Base-by-base conservation (phyloP, 2,329 filamentous ascomycete species). In the Pyrenochaeta sp. region DNA sequence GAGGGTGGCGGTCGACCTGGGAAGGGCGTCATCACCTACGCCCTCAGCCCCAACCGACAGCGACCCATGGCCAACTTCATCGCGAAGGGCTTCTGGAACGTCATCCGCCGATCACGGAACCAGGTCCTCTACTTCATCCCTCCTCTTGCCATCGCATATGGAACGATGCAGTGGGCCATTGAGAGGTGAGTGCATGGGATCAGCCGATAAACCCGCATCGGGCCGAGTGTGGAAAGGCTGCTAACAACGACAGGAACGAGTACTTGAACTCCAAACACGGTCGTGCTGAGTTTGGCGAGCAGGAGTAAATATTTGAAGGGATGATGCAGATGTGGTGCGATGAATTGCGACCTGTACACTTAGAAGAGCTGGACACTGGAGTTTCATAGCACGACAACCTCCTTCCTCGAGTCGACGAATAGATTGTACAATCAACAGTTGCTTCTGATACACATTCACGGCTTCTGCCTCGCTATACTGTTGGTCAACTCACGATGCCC, bases 31-130 rank as follows among this genome's bases (percentile, higher is more conserved):
- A 81, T 83, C 55, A 83, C 84, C 73, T 98, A 96, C 82, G 86
- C 89, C 67, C 77, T 99, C 69, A 90, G 91, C 71, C 82, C 90
- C 68, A 98, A 99, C 86, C 90, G 91, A 78, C 94, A 97, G 84
- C 89, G 91, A 75, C 91, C 93, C 64, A 85, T 96, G 68, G 92
- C 92, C 65, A 92, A 91, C 72, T 84, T 90, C 59, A 80, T 85
- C 66, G 83, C 94, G 80, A 91, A 90, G 68, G 94, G 93, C 75
- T 82, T 98, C 84, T 98, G 98, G 90, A 99, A 99, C 87, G 90
- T 88, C 72, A 96, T 91, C 86, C 90, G 95, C 80, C 89, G 95
- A 74, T 91, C 90, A 82, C 89, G 88, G 78, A 80, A 85, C 71
- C 95, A 98, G 85, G 88, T 96, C 69, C 88, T 98, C 71, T 99